Evolutionary conservation across 371 early-diverging fungal genomes (phyloP), one percentile per base, ranked within the genome.

Genomic region (Mucor racemosus): DNA sequence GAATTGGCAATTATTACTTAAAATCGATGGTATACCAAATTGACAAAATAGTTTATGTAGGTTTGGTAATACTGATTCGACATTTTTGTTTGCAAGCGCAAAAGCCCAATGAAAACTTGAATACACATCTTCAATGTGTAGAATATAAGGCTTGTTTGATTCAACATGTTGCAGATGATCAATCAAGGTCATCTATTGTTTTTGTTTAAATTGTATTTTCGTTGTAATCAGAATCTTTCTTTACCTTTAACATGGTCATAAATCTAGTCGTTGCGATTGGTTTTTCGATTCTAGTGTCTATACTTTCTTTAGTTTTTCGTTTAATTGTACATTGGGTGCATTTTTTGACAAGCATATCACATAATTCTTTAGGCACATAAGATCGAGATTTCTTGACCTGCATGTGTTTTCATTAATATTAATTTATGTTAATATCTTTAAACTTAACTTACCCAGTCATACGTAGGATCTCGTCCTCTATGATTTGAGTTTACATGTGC

Each of bases 341-440:
- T 56, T 56, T 56, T 35, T 56, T 56, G n/a, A 56, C 56, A n/a
- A 56, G 36, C 35, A 56, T 56, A 35, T 56, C 56, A 17, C 56
- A 56, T 33, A 56, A 8, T 56, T 56, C 56, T 56, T 56, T 56
- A 14, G 56, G 56, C 1, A 56, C 56, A 35, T 56, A 56, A n/a
- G 56, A 56, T 35, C 36, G n/a, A 56, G 56, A 56, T 56, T 35
- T 56, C n/a, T 56, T 56, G 15, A 56, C 56, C 56, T 56, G 36
- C 50, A 50, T 44, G 13, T 19, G n/a, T 19, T 7, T 46, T 14
- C 17, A 21, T 50, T 3, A 17, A 21, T 50, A 11, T 50, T 26
- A 19, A 50, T 50, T 10, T 11, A 21, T 13, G 21, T 50, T 10
- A 26, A 50, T 50, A 41, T 41, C 6, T 1, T 19, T 50, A 26